Conservation (phyloP, 2,329 filamentous ascomycete genomes). For the Epichloe glyceriae region DNA sequence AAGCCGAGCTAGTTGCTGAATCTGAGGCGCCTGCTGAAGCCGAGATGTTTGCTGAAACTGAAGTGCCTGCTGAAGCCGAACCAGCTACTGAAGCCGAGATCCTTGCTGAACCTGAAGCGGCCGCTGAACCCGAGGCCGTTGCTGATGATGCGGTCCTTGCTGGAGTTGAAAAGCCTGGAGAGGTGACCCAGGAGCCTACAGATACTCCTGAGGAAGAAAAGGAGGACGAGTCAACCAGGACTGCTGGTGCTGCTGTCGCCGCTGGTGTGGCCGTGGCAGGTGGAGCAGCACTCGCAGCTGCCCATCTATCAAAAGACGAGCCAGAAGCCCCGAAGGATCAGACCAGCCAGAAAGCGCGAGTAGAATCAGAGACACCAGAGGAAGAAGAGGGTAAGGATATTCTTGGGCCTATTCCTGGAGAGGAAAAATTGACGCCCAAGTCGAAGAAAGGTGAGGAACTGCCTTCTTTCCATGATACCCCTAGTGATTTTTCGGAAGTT, state of each 20-base stretch:
- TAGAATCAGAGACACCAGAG: conserved; percentile 14
- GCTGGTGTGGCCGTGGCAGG: neutral
- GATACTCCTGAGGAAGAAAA: neutral
- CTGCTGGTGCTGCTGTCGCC: neutral
- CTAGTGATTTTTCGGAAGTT: conserved; percentile 21
- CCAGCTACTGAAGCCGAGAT: neutral
- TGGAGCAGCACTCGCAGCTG: conserved; percentile 4
- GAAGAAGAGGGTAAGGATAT: conserved; percentile 27
- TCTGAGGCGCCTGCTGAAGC: neutral
- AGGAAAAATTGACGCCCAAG: conserved; percentile 19
- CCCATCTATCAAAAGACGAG: neutral
- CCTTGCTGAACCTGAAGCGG: neutral
- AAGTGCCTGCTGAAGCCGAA: neutral
- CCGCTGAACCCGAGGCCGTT: neutral
- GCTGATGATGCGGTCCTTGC: neutral
- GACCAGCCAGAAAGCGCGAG: neutral
- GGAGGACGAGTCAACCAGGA: conserved; percentile 1
- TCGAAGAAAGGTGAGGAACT: conserved; percentile 32
- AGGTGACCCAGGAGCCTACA: neutral
- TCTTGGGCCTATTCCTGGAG: conserved; percentile 24
- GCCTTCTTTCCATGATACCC: conserved; percentile 25
- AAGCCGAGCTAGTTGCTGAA: neutral
- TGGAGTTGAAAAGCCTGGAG: neutral
- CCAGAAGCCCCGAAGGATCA: neutral
- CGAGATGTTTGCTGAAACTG: neutral